Base-by-base conservation (phyloP, 805 yeast species). In the Starmera caribaea region DNA sequence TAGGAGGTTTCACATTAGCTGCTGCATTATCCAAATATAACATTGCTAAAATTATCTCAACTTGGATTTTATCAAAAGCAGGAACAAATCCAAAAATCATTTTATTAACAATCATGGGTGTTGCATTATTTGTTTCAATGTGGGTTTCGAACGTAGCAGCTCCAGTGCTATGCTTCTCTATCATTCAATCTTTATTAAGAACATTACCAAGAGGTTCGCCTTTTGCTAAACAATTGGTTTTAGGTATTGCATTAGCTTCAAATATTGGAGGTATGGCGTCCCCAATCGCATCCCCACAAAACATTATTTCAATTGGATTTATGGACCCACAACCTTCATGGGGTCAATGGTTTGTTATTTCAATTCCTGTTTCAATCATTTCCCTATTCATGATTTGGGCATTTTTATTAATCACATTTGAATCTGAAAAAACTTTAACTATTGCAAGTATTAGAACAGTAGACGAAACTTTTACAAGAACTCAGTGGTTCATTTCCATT, bases 91-190 rank as follows among this genome's bases (percentile, higher is more conserved):
- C 97, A 10, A 71, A 81, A 29, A 70, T 74, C 32, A 81, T 90
- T 16, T 64, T 89, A 30, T 61, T 89, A 34, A 75, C 90, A 5
- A 79, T 87, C 44, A 87, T 92, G 97, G 63, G 73, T 36, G 90
- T 90, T 28, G 85, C 97, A 0, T 66, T 89, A 32, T 77, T 90
- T 52, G 78, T 85, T 32, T 79, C 95, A 5, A 88, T 90, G 86
- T 89, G 96, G 94, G 92, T 90, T 32, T 82, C 95, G 21, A 90
- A 90, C 58, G 97, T 90, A 34, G 98, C 98, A 1, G 92, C 97
- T 1, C 98, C 98, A 0, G 97, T 90, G 3, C 69, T 90, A 40
- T 84, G 95, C 62, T 86, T 74, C 53, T 87, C 96, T 6, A 83
- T 90, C 45, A 80, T 90, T 42, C 96, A 89, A 59, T 97, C 97